Base-by-base conservation (phyloP, 208 protist genomes). In the Leptomonas seymouri region DNA sequence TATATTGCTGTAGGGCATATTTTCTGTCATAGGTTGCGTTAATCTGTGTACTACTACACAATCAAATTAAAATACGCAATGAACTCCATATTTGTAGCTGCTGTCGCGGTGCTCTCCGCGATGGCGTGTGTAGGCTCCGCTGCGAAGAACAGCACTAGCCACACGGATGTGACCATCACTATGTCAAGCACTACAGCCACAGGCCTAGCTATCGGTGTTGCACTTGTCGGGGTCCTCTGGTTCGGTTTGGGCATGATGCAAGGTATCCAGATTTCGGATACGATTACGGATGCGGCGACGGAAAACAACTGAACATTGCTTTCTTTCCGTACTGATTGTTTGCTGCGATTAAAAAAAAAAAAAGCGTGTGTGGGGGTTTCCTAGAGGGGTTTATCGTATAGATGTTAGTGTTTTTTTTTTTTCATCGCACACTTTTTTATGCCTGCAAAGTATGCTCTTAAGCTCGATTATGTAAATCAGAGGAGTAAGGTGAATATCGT, bases 211-310 rank as follows among this genome's bases (percentile, higher is more conserved):
- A 78, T 96, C 31, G 88, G 85, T n/a, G 62, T 72, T 23, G 76
- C 71, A 27, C 78, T 96, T 25, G 45, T 90, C 30, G 78, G 61
- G 36, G 79, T 96, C 39, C 64, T 96, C 31, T 69, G 67, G 16
- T 93, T 93, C 70, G 71, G 84, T 0, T 71, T 93, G 21, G 68
- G 67, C 39, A 94, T 96, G 86, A 71, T 96, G 73, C 78, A 86
- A 34, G 81, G 84, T 23, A 93, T 96, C 65, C 67, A 85, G 62
- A 90, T 93, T 45, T 87, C 89, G 57, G 87, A 93, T 48, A 71
- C 71, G 12, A 76, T 76, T 39, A 76, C 71, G 8, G 71, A 76
- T 11, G 46, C 63, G 18, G 63, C 71, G 3, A 71, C 57, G 27
- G 71, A 71, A 46, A 51, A 15, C 18, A 76, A 45, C 57, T 76